Conservation (phyloP, 768 basidiomycete genomes). For the Serendipita sp. region DNA sequence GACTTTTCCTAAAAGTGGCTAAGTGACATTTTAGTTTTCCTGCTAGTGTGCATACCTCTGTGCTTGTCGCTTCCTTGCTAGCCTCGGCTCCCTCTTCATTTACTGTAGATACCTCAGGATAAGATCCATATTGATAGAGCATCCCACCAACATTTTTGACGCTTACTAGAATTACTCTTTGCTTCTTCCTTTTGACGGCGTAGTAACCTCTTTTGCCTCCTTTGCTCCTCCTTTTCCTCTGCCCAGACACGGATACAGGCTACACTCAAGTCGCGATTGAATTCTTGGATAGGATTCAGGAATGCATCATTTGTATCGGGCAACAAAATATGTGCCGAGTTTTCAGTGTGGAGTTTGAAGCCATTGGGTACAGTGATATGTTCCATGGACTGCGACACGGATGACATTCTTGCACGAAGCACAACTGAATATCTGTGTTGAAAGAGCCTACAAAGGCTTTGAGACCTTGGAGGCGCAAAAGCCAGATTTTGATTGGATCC, state of each 20-base stretch:
- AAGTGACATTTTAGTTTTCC: conserved; percentile 10
- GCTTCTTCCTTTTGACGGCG: conserved; percentile 31
- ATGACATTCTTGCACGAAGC: too few species aligned
- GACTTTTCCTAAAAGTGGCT: not conserved
- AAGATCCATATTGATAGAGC: not conserved
- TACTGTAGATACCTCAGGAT: not conserved
- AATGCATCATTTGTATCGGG: conserved; percentile 69
- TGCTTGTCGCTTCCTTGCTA: not conserved
- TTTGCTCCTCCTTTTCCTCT: conserved; percentile 46
- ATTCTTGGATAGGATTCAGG: conserved; percentile 94
- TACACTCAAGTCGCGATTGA: conserved; percentile 87
- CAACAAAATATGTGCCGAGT: conserved; percentile 63
- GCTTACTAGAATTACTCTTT: not conserved
- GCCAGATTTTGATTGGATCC: not conserved
- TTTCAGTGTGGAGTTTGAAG: conserved; percentile 65
- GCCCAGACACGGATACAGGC: conserved; percentile 85
- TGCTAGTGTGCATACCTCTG: conserved; percentile 10
- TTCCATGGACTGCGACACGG: not conserved
- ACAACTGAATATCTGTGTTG: too few species aligned
- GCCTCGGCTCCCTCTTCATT: not conserved
- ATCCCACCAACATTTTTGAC: conserved; percentile 8
- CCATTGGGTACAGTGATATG: conserved; percentile 42
- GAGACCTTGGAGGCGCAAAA: not conserved
- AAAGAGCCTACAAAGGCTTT: not conserved
- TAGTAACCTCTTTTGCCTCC: conserved; percentile 43